These are phyloP conservation scores for Parasitella parasitica DNA, from an alignment of 371 early-diverging fungal genomes.

Conservation along the genomic window DNA sequence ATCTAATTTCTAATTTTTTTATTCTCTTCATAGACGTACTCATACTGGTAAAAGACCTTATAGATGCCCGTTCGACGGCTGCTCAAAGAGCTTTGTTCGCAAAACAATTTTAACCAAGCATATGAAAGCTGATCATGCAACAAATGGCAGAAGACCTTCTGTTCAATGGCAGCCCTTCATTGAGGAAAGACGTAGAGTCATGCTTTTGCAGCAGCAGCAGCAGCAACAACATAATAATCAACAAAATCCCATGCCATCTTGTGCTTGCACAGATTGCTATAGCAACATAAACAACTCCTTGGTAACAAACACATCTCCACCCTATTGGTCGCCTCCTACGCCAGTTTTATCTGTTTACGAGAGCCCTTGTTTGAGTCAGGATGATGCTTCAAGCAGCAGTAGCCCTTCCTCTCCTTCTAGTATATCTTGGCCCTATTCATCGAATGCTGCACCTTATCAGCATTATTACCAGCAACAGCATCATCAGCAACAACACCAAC, in stretches of 20 bases:
- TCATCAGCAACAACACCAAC: slow-evolving; percentile 1
- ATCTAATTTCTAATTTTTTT: neutral
- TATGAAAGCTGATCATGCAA: slow-evolving; percentile 45
- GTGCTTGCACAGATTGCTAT: slow-evolving; percentile 24
- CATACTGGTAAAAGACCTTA: slow-evolving; percentile 77
- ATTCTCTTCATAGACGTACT: slow-evolving; percentile 42
- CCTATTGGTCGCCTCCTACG: slow-evolving; percentile 25
- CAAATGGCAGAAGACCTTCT: slow-evolving; percentile 40
- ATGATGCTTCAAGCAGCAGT: slow-evolving; percentile 20
- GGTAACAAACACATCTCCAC: slow-evolving; percentile 7
- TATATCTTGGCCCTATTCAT: slow-evolving; percentile 20
- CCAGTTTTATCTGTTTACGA: slow-evolving; percentile 25
- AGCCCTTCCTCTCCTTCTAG: slow-evolving; percentile 36
- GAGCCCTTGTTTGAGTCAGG: slow-evolving; percentile 24
- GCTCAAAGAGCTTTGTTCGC: slow-evolving; percentile 66
- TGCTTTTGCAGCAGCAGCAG: slow-evolving; percentile 34
- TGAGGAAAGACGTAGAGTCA: slow-evolving; percentile 42
- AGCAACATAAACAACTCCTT: neutral
- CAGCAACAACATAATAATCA: slow-evolving; percentile 26
- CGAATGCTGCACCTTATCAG: slow-evolving; percentile 1
- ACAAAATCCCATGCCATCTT: slow-evolving; percentile 17
- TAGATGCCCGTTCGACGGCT: slow-evolving; percentile 58
- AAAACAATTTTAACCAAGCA: slow-evolving; percentile 74
- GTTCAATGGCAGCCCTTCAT: slow-evolving; percentile 53
- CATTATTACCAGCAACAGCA: neutral